A percentile compares a stretch with the other conserved stretches of the same genome.
Conservation (phyloP, 2,329 filamentous ascomycete species). For the Cladosporium sp. region DNA sequence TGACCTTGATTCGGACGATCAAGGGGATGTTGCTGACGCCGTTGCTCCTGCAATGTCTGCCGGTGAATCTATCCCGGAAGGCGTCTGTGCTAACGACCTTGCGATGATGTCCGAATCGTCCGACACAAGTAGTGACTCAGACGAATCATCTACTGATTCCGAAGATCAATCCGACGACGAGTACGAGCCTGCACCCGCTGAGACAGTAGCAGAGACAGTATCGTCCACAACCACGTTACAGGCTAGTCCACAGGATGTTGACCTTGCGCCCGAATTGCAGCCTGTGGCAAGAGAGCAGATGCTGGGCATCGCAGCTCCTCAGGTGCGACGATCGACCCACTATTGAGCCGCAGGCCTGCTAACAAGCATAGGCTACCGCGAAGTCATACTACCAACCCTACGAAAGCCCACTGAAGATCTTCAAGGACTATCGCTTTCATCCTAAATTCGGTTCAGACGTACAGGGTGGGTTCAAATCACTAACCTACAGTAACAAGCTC, state of each 20-base stretch:
- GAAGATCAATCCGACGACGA: conserved; percentile 15
- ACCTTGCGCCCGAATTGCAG: conserved; percentile 39
- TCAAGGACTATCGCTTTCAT: conserved; percentile 88
- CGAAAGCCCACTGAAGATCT: conserved; percentile 74
- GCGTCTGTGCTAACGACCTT: background rate
- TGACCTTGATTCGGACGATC: background rate
- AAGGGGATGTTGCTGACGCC: background rate
- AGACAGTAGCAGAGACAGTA: background rate
- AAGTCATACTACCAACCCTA: conserved; percentile 56
- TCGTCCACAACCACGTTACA: background rate
- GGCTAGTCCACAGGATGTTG: conserved; percentile 25
- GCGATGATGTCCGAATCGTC: conserved; percentile 10
- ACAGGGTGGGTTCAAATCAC: conserved; percentile 73
- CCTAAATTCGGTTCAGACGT: conserved; percentile 67
- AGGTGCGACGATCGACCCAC: conserved; percentile 12
- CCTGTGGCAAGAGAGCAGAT: conserved; percentile 20
- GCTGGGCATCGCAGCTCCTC: background rate
- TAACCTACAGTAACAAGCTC: conserved; percentile 92
- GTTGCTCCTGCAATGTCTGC: background rate
- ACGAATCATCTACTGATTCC: conserved; percentile 13
- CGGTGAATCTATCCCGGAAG: background rate
- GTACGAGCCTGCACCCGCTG: conserved; percentile 8
- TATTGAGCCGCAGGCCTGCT: background rate
- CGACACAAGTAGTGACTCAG: conserved; percentile 4
- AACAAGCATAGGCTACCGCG: background rate